Percentiles rank a stretch among this genome's conserved stretches.
These are phyloP conservation scores for Sphagnum tenellum DNA, from an alignment of 225 moss, liverwort and hornwort species.

Conservation along the genomic window DNA sequence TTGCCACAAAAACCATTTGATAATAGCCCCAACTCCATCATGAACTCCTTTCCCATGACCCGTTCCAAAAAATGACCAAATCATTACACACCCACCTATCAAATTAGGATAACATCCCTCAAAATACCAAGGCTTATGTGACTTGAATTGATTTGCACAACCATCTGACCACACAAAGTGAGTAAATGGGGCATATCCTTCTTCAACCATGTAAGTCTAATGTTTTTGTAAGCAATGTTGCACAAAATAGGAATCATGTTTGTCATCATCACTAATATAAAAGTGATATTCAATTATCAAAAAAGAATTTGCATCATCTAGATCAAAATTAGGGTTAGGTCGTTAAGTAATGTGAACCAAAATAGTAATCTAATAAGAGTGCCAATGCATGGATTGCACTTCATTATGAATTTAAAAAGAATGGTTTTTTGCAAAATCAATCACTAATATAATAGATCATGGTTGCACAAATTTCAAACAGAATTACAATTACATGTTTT, in stretches of 20 bases:
- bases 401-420: slow-evolving; percentile 1
- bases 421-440: slow-evolving; percentile 3
- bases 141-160: neutral
- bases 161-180: neutral
- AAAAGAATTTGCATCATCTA: neutral
- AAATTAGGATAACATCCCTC: neutral
- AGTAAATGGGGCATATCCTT: neutral
- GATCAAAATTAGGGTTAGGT: neutral
- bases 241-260: neutral
- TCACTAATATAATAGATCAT: neutral
- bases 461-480: neutral
- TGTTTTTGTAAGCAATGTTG: neutral
- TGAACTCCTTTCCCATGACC: slow-evolving; percentile 1
- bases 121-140: neutral
- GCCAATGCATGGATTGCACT: neutral
- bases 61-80: neutral
- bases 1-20: neutral
- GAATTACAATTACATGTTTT: neutral
- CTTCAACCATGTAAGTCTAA: neutral
- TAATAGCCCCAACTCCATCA: neutral
- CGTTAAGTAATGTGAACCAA: neutral
- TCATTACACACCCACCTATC: neutral
- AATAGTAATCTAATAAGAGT: neutral
- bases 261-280: neutral
- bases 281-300: neutral